Conservation (phyloP, 352 stramenopile genomes). For the Pythium sukuiense region DNA sequence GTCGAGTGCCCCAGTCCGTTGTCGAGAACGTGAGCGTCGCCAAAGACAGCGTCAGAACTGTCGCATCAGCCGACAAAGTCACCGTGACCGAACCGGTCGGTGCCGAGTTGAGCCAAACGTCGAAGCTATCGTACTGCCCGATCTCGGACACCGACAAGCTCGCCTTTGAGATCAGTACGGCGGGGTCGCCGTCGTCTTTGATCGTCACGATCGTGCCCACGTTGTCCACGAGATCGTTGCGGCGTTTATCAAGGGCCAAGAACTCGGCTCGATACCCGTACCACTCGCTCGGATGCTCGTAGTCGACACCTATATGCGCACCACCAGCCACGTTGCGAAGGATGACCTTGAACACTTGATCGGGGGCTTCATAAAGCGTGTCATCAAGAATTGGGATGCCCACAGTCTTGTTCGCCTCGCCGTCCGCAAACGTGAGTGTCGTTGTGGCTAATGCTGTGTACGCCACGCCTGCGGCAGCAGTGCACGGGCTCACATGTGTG, state of each 20-base stretch:
- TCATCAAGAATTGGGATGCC: conserved; percentile 59
- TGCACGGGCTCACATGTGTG: conserved; percentile 68
- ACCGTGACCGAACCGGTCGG: conserved; percentile 47
- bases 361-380: conserved; percentile 59
- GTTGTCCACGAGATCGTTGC: conserved; percentile 47
- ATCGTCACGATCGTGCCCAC: conserved; percentile 71
- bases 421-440: conserved; percentile 50
- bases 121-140: conserved; percentile 52
- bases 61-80: conserved; percentile 12
- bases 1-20: conserved; percentile 38
- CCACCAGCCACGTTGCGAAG: conserved; percentile 47
- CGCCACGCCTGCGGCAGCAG: conserved; percentile 36
- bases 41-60: conserved; percentile 23
- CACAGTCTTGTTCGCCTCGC: conserved; percentile 42
- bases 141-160: conserved; percentile 71
- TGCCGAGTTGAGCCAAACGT: conserved; percentile 49
- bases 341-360: conserved; percentile 63
- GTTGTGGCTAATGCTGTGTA: conserved; percentile 53
- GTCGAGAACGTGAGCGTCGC: conserved; percentile 41
- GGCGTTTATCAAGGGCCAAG: conserved; percentile 41
- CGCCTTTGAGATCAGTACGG: conserved; percentile 62
- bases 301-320: conserved; percentile 61
- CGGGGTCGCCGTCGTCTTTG: conserved; percentile 58
- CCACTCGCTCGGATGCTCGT: conserved; percentile 61
- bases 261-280: conserved; percentile 38